Evolutionary conservation across 176 grass and related monocot species (phyloP).

Genomic region (Olyra latifolia): DNA sequence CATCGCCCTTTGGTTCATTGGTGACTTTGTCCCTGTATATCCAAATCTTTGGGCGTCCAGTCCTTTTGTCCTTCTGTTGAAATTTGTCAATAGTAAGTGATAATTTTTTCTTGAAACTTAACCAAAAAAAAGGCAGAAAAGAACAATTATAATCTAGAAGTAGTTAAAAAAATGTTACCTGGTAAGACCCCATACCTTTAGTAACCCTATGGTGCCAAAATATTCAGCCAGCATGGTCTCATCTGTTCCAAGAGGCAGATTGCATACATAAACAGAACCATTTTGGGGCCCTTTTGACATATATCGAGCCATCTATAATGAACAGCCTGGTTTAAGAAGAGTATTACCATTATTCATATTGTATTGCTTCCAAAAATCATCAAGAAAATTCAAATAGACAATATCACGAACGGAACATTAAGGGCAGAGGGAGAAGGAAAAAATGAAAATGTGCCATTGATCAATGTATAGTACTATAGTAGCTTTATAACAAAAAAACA

Average conservation of each 20-base stretch:
- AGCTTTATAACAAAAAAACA: background rate
- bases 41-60: slow-evolving; percentile 88
- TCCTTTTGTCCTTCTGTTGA: slow-evolving; percentile 93
- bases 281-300: slow-evolving; percentile 54
- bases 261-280: slow-evolving; percentile 86
- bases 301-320: slow-evolving; percentile 57
- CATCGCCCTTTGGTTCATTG: slow-evolving; percentile 95
- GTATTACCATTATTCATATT: background rate
- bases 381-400: background rate
- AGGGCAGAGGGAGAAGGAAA: background rate
- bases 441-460: background rate
- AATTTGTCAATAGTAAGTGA: slow-evolving; percentile 9
- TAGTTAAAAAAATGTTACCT: slow-evolving; percentile 73
- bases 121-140: background rate
- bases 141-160: slow-evolving; percentile 8
- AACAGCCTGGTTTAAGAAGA: background rate
- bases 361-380: background rate
- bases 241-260: slow-evolving; percentile 90
- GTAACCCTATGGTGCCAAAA: slow-evolving; percentile 99
- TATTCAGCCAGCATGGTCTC: slow-evolving; percentile 88
- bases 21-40: slow-evolving; percentile 89
- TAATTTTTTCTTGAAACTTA: background rate
- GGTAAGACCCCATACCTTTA: slow-evolving; percentile 87
- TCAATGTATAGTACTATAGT: background rate
- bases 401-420: background rate